These are phyloP conservation scores for Dissophora globulifera DNA, from an alignment of 192 early-diverging fungal species.

Conservation along the genomic window DNA sequence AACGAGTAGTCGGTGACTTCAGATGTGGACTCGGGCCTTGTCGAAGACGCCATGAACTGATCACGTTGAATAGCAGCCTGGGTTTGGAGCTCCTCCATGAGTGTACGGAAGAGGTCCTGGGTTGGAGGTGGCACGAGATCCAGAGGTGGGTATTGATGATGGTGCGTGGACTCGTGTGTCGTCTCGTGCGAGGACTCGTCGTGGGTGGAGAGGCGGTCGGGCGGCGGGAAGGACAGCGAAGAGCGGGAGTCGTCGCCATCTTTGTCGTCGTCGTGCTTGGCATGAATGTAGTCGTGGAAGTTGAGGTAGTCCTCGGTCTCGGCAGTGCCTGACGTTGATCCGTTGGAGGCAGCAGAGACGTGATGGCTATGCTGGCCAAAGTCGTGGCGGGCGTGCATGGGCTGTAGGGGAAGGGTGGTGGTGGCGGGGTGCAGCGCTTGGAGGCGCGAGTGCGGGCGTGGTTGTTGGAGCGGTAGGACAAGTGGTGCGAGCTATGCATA, in stretches of 20 bases:
- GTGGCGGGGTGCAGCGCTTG: not conserved
- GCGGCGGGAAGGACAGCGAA: slow-evolving; percentile 2
- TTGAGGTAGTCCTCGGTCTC: slow-evolving; percentile 36
- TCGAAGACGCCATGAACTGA: slow-evolving; percentile 20
- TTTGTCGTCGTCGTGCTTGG: slow-evolving; percentile 42
- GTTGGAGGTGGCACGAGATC: slow-evolving; percentile 40
- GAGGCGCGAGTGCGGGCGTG: not conserved
- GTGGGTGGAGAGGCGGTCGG: not conserved
- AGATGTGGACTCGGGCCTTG: not conserved
- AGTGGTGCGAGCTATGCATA: not conserved
- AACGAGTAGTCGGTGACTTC: no score
- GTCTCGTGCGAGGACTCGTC: no score
- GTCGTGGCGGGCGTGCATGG: not conserved
- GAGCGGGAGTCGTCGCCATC: slow-evolving; percentile 15
- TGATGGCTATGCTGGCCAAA: slow-evolving; percentile 9
- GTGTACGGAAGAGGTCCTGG: slow-evolving; percentile 46
- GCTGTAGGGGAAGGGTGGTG: not conserved
- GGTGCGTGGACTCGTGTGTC: slow-evolving; percentile 1
- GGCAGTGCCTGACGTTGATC: not conserved
- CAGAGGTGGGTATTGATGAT: slow-evolving; percentile 19
- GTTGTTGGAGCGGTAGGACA: slow-evolving; percentile 1
- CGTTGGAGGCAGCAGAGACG: not conserved
- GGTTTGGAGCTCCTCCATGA: slow-evolving; percentile 43
- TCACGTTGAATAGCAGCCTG: slow-evolving; percentile 39
- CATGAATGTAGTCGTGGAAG: slow-evolving; percentile 45